phyloP scores from a whole-genome alignment of 768 basidiomycete genomes.

The Suillus ampliporus region DNA sequence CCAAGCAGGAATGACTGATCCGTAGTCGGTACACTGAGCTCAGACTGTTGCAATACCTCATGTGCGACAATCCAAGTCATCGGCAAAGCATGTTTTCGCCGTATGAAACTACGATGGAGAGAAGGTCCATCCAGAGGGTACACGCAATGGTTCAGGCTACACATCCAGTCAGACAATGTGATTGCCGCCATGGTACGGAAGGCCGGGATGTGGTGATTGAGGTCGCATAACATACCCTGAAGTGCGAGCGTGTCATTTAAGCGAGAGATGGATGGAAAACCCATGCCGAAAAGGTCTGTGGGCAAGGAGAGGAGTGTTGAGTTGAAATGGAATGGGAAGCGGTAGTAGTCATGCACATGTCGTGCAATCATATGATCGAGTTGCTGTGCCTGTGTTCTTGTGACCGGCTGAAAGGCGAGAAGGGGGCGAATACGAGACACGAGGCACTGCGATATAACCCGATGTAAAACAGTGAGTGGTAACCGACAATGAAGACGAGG shows the following conservation, averaged over 20 bases:
- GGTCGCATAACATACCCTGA: constrained; percentile 26
- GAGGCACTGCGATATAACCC: too few species aligned
- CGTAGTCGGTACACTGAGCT: not conserved
- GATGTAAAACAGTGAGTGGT: too few species aligned
- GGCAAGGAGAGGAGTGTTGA: not conserved
- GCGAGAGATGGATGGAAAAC: not conserved
- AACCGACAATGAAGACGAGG: too few species aligned
- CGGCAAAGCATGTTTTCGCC: not conserved
- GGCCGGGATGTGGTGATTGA: constrained; percentile 28
- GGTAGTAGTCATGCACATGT: too few species aligned
- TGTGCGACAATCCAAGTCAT: not conserved
- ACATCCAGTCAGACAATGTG: constrained; percentile 20
- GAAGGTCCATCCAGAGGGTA: not conserved
- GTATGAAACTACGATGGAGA: not conserved
- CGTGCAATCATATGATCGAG: too few species aligned
- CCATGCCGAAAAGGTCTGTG: not conserved
- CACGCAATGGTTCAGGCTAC: not conserved
- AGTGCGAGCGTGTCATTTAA: constrained; percentile 26
- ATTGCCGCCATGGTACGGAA: constrained; percentile 22
- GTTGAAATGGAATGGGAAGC: not conserved
- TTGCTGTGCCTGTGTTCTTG: too few species aligned
- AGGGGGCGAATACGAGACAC: too few species aligned
- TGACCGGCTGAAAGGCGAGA: too few species aligned
- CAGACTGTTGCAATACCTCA: not conserved
- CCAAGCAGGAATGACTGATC: not conserved